These are phyloP conservation scores for Corylus heterophylla DNA, from an alignment of 306 rosid genomes.

Conservation along the genomic window DNA sequence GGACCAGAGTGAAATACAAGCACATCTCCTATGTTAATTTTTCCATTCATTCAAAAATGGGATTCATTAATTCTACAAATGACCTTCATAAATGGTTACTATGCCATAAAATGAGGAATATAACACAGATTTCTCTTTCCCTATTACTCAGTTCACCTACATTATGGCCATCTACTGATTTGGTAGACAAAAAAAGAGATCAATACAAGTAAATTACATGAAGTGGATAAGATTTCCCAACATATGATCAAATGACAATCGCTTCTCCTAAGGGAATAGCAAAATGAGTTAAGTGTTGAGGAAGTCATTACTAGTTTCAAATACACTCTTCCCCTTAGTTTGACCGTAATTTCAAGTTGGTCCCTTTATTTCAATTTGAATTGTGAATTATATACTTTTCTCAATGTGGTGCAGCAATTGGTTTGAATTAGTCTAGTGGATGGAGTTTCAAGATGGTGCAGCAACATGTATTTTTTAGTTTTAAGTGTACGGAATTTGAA, in stretches of 20 bases:
- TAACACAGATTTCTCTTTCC: background rate
- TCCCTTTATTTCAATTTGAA: background rate
- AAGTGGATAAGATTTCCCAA: background rate
- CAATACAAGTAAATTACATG: background rate
- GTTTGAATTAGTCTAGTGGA: no score
- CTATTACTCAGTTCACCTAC: background rate
- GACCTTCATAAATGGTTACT: background rate
- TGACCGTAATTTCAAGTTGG: background rate
- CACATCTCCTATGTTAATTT: background rate
- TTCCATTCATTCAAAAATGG: background rate
- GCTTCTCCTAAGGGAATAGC: background rate
- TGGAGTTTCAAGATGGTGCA: no score
- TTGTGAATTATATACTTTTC: background rate
- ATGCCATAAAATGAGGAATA: background rate
- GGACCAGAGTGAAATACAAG: constrained; percentile 3
- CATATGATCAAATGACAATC: background rate
- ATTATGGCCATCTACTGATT: background rate
- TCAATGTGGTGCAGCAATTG: no score
- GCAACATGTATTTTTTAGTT: no score
- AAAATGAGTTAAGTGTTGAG: background rate
- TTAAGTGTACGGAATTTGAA: no score
- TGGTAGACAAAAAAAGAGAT: background rate
- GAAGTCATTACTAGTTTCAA: background rate
- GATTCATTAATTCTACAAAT: constrained; percentile 3
- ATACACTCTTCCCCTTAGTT: background rate